phyloP scores from a whole-genome alignment of 768 basidiomycete genomes.

The Mycena latifolia region DNA sequence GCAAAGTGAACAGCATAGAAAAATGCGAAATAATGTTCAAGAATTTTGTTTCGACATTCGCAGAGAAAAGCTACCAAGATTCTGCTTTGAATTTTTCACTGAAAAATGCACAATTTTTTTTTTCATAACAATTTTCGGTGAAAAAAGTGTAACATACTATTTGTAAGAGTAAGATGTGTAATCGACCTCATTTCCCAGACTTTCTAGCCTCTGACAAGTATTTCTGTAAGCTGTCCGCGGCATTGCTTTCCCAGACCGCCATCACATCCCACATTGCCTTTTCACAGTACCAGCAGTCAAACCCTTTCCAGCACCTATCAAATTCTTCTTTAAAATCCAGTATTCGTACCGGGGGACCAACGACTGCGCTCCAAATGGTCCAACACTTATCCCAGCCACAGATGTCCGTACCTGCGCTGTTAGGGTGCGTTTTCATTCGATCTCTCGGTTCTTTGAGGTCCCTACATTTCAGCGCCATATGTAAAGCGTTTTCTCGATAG shows the following conservation, averaged over 20 bases:
- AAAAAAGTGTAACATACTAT: no score
- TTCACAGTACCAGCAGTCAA: conserved; percentile 24
- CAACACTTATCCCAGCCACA: conserved; percentile 24
- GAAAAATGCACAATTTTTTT: no score
- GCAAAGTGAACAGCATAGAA: no score
- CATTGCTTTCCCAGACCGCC: conserved; percentile 13
- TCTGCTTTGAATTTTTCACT: no score
- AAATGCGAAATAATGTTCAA: no score
- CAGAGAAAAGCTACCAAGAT: no score
- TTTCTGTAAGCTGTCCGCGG: conserved; percentile 17
- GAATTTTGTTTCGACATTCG: no score
- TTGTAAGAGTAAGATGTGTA: conserved; percentile 21
- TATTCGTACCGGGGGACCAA: conserved; percentile 21
- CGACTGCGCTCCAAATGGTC: conserved; percentile 18
- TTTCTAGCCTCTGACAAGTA: conserved; percentile 21
- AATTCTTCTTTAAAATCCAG: conserved; percentile 23
- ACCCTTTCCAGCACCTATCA: conserved; percentile 25
- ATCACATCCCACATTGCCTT: conserved; percentile 19
- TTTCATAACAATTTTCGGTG: no score
- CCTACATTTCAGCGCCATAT: conserved; percentile 18
- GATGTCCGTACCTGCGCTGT: conserved; percentile 20
- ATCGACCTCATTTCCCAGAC: conserved; percentile 24
- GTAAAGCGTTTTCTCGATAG: conserved; percentile 23
- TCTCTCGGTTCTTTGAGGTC: conserved; percentile 22
- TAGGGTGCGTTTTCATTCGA: conserved; percentile 17